These are phyloP conservation scores for Pseudogymnoascus sp. DNA, from an alignment of 2,329 filamentous ascomycete species.

Conservation along the genomic window DNA sequence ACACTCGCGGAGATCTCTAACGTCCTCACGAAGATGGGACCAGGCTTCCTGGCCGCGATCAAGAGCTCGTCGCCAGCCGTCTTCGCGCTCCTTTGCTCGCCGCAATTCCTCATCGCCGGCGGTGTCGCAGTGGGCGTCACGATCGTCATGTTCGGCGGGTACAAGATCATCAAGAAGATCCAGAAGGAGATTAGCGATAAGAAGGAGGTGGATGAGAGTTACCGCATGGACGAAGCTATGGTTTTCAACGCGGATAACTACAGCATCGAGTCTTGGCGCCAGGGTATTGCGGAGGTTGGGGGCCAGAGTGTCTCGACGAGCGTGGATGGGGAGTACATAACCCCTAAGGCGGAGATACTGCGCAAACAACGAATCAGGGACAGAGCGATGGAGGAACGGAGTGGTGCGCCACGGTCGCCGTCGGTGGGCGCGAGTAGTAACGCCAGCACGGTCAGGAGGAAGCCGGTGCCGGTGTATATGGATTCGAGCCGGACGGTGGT, in stretches of 20 bases:
- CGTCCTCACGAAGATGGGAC: slow-evolving; percentile 75
- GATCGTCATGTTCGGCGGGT: slow-evolving; percentile 89
- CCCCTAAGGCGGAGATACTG: slow-evolving; percentile 25
- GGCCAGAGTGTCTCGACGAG: slow-evolving; percentile 25
- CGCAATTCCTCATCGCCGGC: slow-evolving; percentile 90
- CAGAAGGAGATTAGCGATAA: slow-evolving; percentile 33
- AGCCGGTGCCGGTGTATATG: not conserved
- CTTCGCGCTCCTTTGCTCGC: slow-evolving; percentile 77
- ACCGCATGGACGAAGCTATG: slow-evolving; percentile 22
- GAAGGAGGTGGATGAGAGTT: slow-evolving; percentile 9
- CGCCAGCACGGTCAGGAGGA: slow-evolving; percentile 4
- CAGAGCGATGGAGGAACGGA: slow-evolving; percentile 21
- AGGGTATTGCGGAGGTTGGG: slow-evolving; percentile 28
- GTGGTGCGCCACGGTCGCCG: not conserved
- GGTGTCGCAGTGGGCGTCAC: slow-evolving; percentile 89
- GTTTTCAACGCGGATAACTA: slow-evolving; percentile 25
- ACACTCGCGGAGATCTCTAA: slow-evolving; percentile 87
- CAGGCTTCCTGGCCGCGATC: slow-evolving; percentile 65
- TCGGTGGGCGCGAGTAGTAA: not conserved
- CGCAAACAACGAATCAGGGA: slow-evolving; percentile 22
- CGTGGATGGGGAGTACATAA: slow-evolving; percentile 30
- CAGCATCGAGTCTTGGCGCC: slow-evolving; percentile 28
- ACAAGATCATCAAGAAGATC: slow-evolving; percentile 93
- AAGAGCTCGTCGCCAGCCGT: slow-evolving; percentile 79
- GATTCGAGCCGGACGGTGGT: slow-evolving; percentile 11